These are phyloP conservation scores for Candida lessepsii DNA, from an alignment of 805 yeast genomes.

Conservation along the genomic window DNA sequence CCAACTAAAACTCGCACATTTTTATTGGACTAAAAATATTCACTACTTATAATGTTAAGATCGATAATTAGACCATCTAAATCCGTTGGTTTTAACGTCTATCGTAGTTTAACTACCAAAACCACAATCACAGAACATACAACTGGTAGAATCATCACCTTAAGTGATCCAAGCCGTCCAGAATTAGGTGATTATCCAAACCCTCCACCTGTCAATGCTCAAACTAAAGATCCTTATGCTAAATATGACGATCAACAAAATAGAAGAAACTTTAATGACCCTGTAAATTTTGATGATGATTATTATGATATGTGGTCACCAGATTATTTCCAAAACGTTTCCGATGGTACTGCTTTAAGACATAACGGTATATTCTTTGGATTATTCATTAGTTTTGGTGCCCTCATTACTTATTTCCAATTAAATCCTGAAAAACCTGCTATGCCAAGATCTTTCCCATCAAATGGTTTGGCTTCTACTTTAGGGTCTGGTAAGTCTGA, in stretches of 20 bases:
- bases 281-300: slow-evolving; percentile 70
- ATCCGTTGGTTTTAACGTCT: neutral
- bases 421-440: slow-evolving; percentile 66
- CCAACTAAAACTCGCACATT: slow-evolving; percentile 8
- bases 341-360: slow-evolving; percentile 59
- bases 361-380: slow-evolving; percentile 53
- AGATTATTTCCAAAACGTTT: slow-evolving; percentile 61
- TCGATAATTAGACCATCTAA: slow-evolving; percentile 5
- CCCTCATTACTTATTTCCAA: slow-evolving; percentile 42
- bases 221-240: slow-evolving; percentile 65
- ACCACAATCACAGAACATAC: slow-evolving; percentile 40
- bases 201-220: slow-evolving; percentile 58
- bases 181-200: slow-evolving; percentile 61
- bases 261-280: slow-evolving; percentile 75
- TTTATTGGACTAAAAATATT: slow-evolving; percentile 11
- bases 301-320: slow-evolving; percentile 84
- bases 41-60: slow-evolving; percentile 3
- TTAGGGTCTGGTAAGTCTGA: slow-evolving; percentile 61
- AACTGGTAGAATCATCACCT: slow-evolving; percentile 37
- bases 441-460: slow-evolving; percentile 72
- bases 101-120: slow-evolving; percentile 30
- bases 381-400: slow-evolving; percentile 44
- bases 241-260: slow-evolving; percentile 79
- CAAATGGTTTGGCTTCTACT: slow-evolving; percentile 70
- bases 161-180: slow-evolving; percentile 43